phyloP scores from a whole-genome alignment of 164 flowering plant genomes.

The Amborella trichopoda region DNA sequence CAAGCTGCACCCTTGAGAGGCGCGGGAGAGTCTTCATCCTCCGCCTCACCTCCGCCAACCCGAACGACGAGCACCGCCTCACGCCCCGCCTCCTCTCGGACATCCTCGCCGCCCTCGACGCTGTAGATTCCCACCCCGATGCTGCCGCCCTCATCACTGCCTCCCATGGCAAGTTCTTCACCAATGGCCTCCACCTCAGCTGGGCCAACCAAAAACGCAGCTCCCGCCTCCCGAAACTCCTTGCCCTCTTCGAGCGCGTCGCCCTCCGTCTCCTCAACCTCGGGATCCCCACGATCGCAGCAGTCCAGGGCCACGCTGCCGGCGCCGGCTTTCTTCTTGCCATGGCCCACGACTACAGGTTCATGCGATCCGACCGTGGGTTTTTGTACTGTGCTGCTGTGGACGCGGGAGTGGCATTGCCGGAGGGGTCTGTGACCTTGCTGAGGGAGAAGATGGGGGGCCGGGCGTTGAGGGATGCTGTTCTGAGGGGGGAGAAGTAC shows the following conservation, averaged over 20 bases:
- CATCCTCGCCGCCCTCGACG: constrained; percentile 24
- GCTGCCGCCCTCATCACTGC: constrained; percentile 60
- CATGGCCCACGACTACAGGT: background rate
- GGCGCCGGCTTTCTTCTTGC: constrained; percentile 1
- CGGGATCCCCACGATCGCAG: constrained; percentile 1
- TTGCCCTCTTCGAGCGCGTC: background rate
- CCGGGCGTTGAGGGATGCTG: background rate
- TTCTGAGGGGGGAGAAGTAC: background rate
- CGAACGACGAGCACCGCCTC: constrained; percentile 41
- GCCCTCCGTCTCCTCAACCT: constrained; percentile 1
- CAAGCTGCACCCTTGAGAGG: constrained; percentile 1
- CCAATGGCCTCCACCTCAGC: constrained; percentile 67
- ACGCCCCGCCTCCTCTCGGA: constrained; percentile 22
- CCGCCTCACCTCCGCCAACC: constrained; percentile 30
- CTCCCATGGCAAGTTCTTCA: constrained; percentile 67
- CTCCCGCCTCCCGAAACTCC: background rate
- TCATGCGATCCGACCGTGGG: background rate
- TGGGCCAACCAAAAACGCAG: constrained; percentile 29
- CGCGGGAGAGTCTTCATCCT: constrained; percentile 35
- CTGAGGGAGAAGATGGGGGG: constrained; percentile 1
- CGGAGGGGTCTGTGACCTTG: background rate
- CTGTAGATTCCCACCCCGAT: constrained; percentile 22
- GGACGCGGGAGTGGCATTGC: background rate
- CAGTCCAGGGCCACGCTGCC: constrained; percentile 1
- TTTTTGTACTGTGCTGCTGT: background rate